A percentile compares a stretch with the other conserved stretches of the same genome.
These are phyloP conservation scores for Amauroascus verrucosus DNA, from an alignment of 2,329 filamentous ascomycete genomes.

Conservation along the genomic window DNA sequence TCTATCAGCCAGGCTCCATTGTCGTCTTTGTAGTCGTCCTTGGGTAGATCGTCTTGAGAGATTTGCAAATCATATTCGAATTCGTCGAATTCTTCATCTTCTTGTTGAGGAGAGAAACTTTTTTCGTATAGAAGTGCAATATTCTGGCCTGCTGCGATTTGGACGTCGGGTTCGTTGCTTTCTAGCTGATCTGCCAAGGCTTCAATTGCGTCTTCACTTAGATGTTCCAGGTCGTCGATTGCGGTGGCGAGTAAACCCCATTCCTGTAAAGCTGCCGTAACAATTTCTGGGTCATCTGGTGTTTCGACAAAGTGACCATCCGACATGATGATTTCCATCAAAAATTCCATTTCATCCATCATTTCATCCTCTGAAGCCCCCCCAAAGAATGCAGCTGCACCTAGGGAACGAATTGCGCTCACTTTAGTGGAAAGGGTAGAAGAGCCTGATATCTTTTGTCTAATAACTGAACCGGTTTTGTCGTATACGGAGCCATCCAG, in stretches of 20 bases:
- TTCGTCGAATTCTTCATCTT: slow-evolving; percentile 41
- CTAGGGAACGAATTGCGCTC: slow-evolving; percentile 62
- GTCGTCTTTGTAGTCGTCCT: slow-evolving; percentile 27
- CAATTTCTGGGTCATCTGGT: slow-evolving; percentile 58
- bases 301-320: slow-evolving; percentile 66
- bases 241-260: slow-evolving; percentile 75
- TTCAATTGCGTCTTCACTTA: slow-evolving; percentile 63
- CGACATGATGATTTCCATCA: slow-evolving; percentile 67
- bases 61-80: slow-evolving; percentile 39
- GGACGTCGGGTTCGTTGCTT: slow-evolving; percentile 59
- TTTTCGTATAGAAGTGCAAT: slow-evolving; percentile 78
- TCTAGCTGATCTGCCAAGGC: slow-evolving; percentile 79
- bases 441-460: slow-evolving; percentile 55
- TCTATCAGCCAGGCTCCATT: slow-evolving; percentile 43
- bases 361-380: slow-evolving; percentile 60
- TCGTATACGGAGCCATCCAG: slow-evolving; percentile 58
- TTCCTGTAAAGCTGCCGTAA: slow-evolving; percentile 62
- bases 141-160: slow-evolving; percentile 66
- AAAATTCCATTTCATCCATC: slow-evolving; percentile 61
- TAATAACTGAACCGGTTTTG: slow-evolving; percentile 48
- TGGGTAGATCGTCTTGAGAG: slow-evolving; percentile 32
- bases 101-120: slow-evolving; percentile 49
- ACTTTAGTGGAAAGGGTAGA: slow-evolving; percentile 55
- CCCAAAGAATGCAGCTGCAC: slow-evolving; percentile 63
- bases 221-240: slow-evolving; percentile 61